These are phyloP conservation scores for Penicillium waksmanii DNA, from an alignment of 495 filamentous ascomycete genomes.

Conservation along the genomic window DNA sequence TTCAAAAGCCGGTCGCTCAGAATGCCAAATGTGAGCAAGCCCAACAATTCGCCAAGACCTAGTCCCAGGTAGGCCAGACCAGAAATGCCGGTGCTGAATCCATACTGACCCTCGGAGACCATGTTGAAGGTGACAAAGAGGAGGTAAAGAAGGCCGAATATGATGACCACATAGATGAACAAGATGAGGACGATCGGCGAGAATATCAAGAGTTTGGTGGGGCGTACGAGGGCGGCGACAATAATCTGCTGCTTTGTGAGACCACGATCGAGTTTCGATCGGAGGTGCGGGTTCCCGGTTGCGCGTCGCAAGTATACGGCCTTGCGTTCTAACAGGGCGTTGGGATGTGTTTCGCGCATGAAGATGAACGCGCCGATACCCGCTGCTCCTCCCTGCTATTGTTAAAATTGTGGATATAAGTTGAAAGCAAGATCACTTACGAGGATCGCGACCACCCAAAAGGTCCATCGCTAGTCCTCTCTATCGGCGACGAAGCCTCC, in stretches of 20 bases:
- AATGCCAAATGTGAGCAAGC: not conserved
- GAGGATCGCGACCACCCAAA: slow-evolving; percentile 4
- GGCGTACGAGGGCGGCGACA: slow-evolving; percentile 5
- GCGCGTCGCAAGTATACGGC: not conserved
- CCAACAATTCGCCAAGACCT: slow-evolving; percentile 5
- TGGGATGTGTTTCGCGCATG: slow-evolving; percentile 13
- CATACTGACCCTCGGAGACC: slow-evolving; percentile 52
- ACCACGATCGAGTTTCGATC: not conserved
- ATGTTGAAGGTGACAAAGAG: slow-evolving; percentile 64
- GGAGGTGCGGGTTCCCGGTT: slow-evolving; percentile 5
- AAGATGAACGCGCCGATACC: not conserved
- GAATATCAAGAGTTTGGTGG: slow-evolving; percentile 33
- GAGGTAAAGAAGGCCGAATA: slow-evolving; percentile 60
- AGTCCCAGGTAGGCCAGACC: slow-evolving; percentile 18
- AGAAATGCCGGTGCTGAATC: slow-evolving; percentile 34
- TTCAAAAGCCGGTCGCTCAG: slow-evolving; percentile 5
- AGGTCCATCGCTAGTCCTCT: slow-evolving; percentile 12
- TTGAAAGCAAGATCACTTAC: slow-evolving; percentile 1
- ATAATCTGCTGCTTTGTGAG: slow-evolving; percentile 12
- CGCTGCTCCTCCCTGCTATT: not conserved
- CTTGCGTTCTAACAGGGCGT: slow-evolving; percentile 3
- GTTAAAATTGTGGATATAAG: not conserved
- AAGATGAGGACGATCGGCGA: slow-evolving; percentile 64
- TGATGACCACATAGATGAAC: slow-evolving; percentile 60
- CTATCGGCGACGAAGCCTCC: slow-evolving; percentile 44